Evolutionary conservation across 208 protist genomes (phyloP).

Genomic region (Trypanosoma platydactyli): DNA sequence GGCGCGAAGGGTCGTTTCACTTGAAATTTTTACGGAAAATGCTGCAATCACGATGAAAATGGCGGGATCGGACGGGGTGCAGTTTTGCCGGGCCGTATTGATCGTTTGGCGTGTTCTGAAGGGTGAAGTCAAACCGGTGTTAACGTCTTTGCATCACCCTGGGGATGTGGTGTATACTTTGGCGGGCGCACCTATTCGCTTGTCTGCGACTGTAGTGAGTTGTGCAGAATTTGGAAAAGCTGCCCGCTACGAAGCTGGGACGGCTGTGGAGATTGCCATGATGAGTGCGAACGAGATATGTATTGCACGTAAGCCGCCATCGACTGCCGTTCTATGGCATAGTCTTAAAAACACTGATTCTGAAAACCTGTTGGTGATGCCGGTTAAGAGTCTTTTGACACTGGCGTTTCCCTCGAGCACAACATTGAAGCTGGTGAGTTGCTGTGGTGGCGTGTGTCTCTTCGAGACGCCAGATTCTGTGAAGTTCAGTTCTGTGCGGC

Average conservation of each 20-base stretch:
- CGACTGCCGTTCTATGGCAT: background rate
- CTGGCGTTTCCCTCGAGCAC: slow-evolving; percentile 9
- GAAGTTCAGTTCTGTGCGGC: background rate
- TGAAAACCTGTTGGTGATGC: slow-evolving; percentile 3
- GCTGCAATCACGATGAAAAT: slow-evolving; percentile 9
- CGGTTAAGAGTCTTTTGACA: background rate
- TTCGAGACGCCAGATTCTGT: slow-evolving; percentile 14
- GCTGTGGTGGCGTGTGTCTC: slow-evolving; percentile 9
- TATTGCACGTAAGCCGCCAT: slow-evolving; percentile 1
- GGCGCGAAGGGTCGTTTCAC: slow-evolving; percentile 5
- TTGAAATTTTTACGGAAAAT: slow-evolving; percentile 14
- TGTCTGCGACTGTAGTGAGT: slow-evolving; percentile 5
- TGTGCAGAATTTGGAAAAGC: background rate
- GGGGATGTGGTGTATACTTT: slow-evolving; percentile 18
- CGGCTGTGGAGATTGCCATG: slow-evolving; percentile 17
- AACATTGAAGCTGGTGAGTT: slow-evolving; percentile 14
- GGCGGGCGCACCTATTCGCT: slow-evolving; percentile 11
- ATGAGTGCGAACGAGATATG: slow-evolving; percentile 10
- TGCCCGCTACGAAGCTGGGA: background rate
- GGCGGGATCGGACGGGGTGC: slow-evolving; percentile 6
- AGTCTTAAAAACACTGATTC: background rate
- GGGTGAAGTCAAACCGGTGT: background rate
- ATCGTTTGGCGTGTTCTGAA: slow-evolving; percentile 4
- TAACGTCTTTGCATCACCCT: background rate
- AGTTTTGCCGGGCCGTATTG: slow-evolving; percentile 11